Percentiles rank a stretch among this genome's conserved stretches.
phyloP scores from a whole-genome alignment of 2,329 filamentous ascomycete species.

The Colletotrichum siamense region DNA sequence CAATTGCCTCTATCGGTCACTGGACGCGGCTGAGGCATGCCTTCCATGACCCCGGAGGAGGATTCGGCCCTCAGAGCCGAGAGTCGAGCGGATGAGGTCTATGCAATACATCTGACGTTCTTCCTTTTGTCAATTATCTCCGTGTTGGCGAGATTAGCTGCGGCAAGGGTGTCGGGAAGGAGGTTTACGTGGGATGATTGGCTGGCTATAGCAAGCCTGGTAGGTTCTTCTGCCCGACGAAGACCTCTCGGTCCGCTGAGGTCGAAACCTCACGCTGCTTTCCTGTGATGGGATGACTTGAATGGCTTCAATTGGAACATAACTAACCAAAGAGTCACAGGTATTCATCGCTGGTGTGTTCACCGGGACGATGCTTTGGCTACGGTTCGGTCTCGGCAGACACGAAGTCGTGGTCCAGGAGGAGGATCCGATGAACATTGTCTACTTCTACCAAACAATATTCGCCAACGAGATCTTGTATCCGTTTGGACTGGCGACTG shows the following conservation, averaged over 20 bases:
- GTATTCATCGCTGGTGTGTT: conserved; percentile 2
- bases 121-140: conserved; percentile 2
- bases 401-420: conserved; percentile 3
- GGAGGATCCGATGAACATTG: conserved; percentile 7
- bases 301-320: background rate
- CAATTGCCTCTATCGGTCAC: background rate
- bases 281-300: background rate
- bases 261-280: background rate
- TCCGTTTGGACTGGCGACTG: background rate
- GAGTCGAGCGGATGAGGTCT: conserved; percentile 1
- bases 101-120: background rate
- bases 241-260: background rate
- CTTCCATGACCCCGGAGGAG: background rate
- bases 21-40: conserved; percentile 3
- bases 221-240: background rate
- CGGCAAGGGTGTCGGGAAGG: background rate
- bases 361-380: conserved; percentile 12
- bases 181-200: conserved; percentile 10
- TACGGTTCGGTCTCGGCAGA: conserved; percentile 8
- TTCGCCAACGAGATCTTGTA: conserved; percentile 17
- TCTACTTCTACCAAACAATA: conserved; percentile 10
- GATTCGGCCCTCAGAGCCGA: conserved; percentile 6
- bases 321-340: background rate
- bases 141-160: background rate
- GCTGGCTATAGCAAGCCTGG: background rate